Conservation (phyloP, 2,329 filamentous ascomycete genomes). For the Pestalotiopsis sp. region DNA sequence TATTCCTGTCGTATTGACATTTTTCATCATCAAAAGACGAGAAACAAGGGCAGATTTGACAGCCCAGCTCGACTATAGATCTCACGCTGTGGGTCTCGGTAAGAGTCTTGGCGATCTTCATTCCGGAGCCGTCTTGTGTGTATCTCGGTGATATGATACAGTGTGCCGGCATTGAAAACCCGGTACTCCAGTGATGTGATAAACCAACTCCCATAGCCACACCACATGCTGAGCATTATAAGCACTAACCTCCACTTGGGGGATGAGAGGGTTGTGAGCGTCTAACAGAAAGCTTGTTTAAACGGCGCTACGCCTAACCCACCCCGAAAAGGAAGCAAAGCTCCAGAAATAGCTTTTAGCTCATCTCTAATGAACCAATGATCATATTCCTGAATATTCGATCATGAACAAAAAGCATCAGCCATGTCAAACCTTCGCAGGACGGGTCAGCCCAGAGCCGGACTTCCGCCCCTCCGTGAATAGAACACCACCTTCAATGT, state of each 20-base stretch:
- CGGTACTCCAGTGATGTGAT: background rate
- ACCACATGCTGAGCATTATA: background rate
- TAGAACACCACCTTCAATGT: background rate
- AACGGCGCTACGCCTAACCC: background rate
- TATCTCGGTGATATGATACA: background rate
- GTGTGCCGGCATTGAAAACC: background rate
- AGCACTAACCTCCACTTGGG: background rate
- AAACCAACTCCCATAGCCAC: background rate
- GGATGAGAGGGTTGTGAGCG: background rate
- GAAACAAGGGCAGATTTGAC: background rate
- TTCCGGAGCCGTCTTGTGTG: background rate
- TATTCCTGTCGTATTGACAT: background rate
- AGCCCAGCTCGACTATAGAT: background rate
- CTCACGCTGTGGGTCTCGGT: background rate
- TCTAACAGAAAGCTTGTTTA: background rate
- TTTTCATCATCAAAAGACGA: background rate
- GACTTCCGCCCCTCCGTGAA: background rate
- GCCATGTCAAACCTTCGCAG: background rate
- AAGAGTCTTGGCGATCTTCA: background rate
- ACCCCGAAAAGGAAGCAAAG: background rate
- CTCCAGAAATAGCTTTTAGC: background rate
- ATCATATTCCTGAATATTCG: background rate
- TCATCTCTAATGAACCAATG: background rate
- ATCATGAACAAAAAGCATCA: background rate
- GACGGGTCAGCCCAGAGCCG: background rate